phyloP scores from a whole-genome alignment of 257 asterid genomes.

The Solanum gandarillasii region DNA sequence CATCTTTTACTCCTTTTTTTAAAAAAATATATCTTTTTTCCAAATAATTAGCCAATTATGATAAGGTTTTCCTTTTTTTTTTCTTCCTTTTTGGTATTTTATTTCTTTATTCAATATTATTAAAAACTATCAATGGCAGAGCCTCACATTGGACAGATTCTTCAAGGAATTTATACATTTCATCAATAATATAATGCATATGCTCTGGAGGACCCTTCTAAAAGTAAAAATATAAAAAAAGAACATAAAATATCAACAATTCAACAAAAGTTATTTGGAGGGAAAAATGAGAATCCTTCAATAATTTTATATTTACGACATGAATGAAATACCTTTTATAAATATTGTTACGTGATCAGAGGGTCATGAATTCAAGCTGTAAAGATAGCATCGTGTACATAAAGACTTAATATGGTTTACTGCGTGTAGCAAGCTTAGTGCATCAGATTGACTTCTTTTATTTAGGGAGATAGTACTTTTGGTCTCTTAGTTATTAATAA shows the following conservation, averaged over 20 bases:
- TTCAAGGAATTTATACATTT: neutral
- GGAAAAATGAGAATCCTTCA: neutral
- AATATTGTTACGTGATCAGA: neutral
- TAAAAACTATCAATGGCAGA: neutral
- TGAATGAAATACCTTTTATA: neutral
- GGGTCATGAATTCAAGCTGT: accelerated
- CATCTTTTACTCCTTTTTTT: neutral
- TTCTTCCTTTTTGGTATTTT: neutral
- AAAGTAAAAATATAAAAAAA: neutral
- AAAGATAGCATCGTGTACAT: accelerated
- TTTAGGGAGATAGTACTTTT: neutral
- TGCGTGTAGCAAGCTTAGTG: accelerated
- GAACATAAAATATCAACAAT: neutral
- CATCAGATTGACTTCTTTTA: neutral
- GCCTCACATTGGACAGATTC: neutral
- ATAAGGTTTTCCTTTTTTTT: neutral
- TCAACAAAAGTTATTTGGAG: neutral
- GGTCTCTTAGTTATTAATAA: accelerated
- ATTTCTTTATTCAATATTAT: neutral
- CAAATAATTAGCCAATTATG: neutral
- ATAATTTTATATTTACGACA: neutral
- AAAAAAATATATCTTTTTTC: neutral
- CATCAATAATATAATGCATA: neutral
- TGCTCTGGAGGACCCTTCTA: neutral
- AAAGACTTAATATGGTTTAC: accelerated